A percentile compares a stretch with the other conserved stretches of the same genome.
Conservation (phyloP, 2,329 filamentous ascomycete genomes). For the Knufia petricola region DNA sequence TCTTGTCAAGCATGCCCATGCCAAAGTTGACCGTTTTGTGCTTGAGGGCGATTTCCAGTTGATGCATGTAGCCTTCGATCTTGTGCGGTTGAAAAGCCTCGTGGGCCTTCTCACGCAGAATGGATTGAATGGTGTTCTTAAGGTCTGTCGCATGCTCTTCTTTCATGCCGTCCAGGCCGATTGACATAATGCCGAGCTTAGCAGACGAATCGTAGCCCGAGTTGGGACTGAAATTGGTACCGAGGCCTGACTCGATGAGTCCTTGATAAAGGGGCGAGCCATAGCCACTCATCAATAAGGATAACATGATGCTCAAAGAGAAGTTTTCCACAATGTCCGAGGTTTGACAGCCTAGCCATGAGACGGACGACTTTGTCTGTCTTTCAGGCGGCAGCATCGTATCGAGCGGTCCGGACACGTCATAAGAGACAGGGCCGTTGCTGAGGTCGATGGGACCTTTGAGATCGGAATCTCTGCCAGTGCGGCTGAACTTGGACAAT, state of each 20-base stretch:
- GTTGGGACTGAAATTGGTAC: conserved; percentile 90
- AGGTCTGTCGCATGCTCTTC: conserved; percentile 69
- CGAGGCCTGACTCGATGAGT: conserved; percentile 79
- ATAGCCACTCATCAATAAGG: conserved; percentile 83
- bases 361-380: conserved; percentile 87
- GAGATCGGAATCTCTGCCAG: conserved; percentile 59
- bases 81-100: conserved; percentile 83
- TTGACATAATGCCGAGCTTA: conserved; percentile 71
- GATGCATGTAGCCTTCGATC: conserved; percentile 87
- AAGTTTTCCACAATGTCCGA: conserved; percentile 81
- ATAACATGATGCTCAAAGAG: conserved; percentile 70
- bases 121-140: conserved; percentile 61
- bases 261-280: conserved; percentile 86
- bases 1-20: conserved; percentile 75
- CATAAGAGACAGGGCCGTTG: conserved; percentile 57
- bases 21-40: conserved; percentile 96
- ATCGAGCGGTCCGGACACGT: conserved; percentile 71
- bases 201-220: conserved; percentile 78
- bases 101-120: conserved; percentile 58
- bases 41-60: conserved; percentile 84
- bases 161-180: conserved; percentile 83
- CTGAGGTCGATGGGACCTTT: conserved; percentile 65
- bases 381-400: conserved; percentile 75
- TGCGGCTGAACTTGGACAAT: conserved; percentile 62
- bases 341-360: conserved; percentile 81